Conservation (phyloP, 768 basidiomycete species). For the Termitomyces titanicus region DNA sequence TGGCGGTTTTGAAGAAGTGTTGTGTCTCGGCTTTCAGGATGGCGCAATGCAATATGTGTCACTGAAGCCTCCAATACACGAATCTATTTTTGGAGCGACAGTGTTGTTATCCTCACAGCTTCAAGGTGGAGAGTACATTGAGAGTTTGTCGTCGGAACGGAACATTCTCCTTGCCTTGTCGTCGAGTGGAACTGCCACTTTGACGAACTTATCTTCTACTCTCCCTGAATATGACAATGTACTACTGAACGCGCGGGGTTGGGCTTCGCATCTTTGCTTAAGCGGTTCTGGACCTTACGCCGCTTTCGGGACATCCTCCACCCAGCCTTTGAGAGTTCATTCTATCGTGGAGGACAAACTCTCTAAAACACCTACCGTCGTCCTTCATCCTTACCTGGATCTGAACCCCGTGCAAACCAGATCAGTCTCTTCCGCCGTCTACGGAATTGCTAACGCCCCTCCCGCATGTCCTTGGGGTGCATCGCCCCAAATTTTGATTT, state of each 20-base stretch:
- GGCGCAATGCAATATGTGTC: conserved; percentile 50
- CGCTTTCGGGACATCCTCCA: conserved; percentile 63
- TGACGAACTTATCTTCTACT: conserved; percentile 20
- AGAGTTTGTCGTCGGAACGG: conserved; percentile 49
- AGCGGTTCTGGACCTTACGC: conserved; percentile 54
- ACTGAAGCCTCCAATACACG: conserved; percentile 17
- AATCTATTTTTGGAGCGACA: conserved; percentile 13
- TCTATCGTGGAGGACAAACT: conserved; percentile 44
- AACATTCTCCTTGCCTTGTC: conserved; percentile 54
- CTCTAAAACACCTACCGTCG: conserved; percentile 42
- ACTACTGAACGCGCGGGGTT: conserved; percentile 51
- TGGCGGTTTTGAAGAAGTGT: conserved; percentile 35
- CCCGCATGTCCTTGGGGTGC: conserved; percentile 63
- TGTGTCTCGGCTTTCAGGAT: conserved; percentile 58
- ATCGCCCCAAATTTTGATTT: conserved; percentile 67
- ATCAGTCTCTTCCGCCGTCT: conserved; percentile 54
- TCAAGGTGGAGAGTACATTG: conserved; percentile 47
- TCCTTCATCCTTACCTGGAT: conserved; percentile 38
- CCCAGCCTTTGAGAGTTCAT: conserved; percentile 56
- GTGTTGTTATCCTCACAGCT: conserved; percentile 11
- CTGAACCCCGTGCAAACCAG: conserved; percentile 15
- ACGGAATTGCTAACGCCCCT: conserved; percentile 63
- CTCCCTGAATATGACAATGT: conserved; percentile 26
- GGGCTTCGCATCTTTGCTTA: conserved; percentile 58
- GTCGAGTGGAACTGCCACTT: conserved; percentile 45